Conservation (phyloP, 2,329 filamentous ascomycete genomes). For the Paraphaeosphaeria sporulosa region DNA sequence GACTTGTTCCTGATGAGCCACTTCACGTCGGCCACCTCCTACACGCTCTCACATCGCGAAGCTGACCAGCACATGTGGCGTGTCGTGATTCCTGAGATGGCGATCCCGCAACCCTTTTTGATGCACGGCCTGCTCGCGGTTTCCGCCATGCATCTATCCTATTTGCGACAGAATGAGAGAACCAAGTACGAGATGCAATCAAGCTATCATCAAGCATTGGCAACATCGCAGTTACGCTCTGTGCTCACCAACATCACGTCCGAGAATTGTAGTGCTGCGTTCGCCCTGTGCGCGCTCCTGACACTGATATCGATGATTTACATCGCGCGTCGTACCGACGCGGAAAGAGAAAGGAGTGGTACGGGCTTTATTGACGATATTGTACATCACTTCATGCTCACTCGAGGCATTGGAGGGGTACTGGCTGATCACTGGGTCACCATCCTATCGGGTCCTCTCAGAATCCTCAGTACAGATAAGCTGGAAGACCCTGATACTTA, state of each 20-base stretch:
- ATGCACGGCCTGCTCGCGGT: slow-evolving; percentile 16
- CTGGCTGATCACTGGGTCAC: slow-evolving; percentile 12
- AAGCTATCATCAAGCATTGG: slow-evolving; percentile 12
- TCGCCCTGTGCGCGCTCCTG: slow-evolving; percentile 13
- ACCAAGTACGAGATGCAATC: slow-evolving; percentile 12
- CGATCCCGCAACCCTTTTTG: slow-evolving; percentile 7
- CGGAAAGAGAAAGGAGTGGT: slow-evolving; percentile 3
- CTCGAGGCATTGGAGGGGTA: slow-evolving; percentile 12
- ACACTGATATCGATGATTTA: slow-evolving; percentile 14
- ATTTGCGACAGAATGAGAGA: slow-evolving; percentile 8
- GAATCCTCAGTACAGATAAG: slow-evolving; percentile 4
- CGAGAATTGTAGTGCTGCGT: slow-evolving; percentile 11
- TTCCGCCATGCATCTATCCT: slow-evolving; percentile 14
- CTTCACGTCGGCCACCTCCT: slow-evolving; percentile 12
- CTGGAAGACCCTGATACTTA: slow-evolving; percentile 6
- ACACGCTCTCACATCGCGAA: slow-evolving; percentile 16
- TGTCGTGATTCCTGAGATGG: slow-evolving; percentile 9
- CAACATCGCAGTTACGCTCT: slow-evolving; percentile 9
- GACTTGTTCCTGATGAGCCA: slow-evolving; percentile 14
- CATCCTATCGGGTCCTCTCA: slow-evolving; percentile 1
- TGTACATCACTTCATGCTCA: slow-evolving; percentile 15
- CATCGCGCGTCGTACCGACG: slow-evolving; percentile 10
- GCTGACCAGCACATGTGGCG: slow-evolving; percentile 12
- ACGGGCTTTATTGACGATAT: slow-evolving; percentile 11
- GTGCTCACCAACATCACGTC: slow-evolving; percentile 11